These are phyloP conservation scores for Fusarium globosum DNA, from an alignment of 2,329 filamentous ascomycete species.

Conservation along the genomic window DNA sequence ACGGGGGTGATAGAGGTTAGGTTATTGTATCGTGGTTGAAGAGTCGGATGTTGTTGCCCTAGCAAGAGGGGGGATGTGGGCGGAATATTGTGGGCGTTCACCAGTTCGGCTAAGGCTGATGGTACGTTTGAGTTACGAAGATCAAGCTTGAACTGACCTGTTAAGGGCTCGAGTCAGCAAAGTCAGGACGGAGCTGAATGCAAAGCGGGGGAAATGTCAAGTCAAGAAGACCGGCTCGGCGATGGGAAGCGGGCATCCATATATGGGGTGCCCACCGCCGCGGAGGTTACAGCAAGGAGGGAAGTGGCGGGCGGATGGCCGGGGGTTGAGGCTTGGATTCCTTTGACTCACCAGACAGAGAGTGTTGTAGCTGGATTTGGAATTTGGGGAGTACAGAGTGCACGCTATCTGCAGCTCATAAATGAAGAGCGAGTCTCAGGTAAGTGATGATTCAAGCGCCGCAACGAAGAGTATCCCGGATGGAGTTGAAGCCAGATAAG, in stretches of 20 bases:
- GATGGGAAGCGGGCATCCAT: constrained; percentile 39
- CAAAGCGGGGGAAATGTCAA: constrained; percentile 28
- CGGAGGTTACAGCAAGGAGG: constrained; percentile 32
- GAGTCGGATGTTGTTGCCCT: constrained; percentile 38
- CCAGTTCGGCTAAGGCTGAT: constrained; percentile 34
- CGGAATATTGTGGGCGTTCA: constrained; percentile 42
- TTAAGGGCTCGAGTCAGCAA: constrained; percentile 36
- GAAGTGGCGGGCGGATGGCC: constrained; percentile 33
- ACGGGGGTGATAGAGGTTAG: constrained; percentile 23
- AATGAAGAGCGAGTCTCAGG: constrained; percentile 21
- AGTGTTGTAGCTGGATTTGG: constrained; percentile 1
- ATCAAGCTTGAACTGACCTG: constrained; percentile 30
- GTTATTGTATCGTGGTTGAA: constrained; percentile 18
- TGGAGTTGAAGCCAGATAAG: constrained; percentile 36
- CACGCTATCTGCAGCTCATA: constrained; percentile 40
- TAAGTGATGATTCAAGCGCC: constrained; percentile 3
- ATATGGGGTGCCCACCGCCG: constrained; percentile 37
- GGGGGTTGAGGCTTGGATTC: constrained; percentile 21
- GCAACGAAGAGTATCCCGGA: constrained; percentile 24
- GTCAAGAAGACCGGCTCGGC: constrained; percentile 26
- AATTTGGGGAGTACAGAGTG: not conserved
- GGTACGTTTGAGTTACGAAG: constrained; percentile 29
- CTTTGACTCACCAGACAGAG: constrained; percentile 42
- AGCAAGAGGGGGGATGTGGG: constrained; percentile 35
- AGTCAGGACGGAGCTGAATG: constrained; percentile 22